phyloP scores from a whole-genome alignment of 169 alveolate species.

The Babesia microti region DNA sequence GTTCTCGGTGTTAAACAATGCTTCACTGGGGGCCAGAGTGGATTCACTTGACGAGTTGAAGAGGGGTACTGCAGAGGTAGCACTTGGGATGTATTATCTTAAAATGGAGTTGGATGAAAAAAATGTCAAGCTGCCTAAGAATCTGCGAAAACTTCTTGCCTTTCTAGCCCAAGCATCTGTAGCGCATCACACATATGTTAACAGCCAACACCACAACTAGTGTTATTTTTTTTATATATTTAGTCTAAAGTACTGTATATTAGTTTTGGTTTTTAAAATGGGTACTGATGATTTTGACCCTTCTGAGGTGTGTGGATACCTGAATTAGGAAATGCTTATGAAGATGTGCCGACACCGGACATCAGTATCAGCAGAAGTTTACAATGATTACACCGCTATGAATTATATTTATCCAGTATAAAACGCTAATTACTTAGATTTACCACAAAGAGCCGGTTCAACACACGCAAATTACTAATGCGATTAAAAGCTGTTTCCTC shows the following conservation, averaged over 20 bases:
- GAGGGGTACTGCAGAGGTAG: too few species aligned
- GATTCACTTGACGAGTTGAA: too few species aligned
- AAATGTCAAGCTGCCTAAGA: too few species aligned
- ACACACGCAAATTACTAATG: slow-evolving; percentile 20
- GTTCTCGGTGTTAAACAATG: too few species aligned
- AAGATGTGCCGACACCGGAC: slow-evolving; percentile 31
- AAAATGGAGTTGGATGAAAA: too few species aligned
- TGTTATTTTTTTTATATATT: slow-evolving; percentile 4
- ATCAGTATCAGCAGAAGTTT: slow-evolving; percentile 45
- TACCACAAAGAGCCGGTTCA: slow-evolving; percentile 33
- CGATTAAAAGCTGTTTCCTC: slow-evolving; percentile 30
- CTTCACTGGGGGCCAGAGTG: too few species aligned
- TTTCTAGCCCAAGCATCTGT: too few species aligned
- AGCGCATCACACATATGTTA: too few species aligned
- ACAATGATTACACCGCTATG: slow-evolving; percentile 18
- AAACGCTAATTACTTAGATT: slow-evolving; percentile 5
- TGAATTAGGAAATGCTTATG: slow-evolving; percentile 22
- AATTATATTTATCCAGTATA: slow-evolving; percentile 3
- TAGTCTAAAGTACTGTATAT: neutral
- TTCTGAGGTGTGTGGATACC: slow-evolving; percentile 16
- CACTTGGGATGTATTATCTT: too few species aligned
- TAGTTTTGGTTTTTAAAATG: neutral
- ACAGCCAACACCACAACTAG: too few species aligned
- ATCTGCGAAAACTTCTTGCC: too few species aligned
- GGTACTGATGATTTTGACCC: slow-evolving; percentile 2